Conservation (phyloP, 2,329 filamentous ascomycete species). For the Colletotrichum trifolii region DNA sequence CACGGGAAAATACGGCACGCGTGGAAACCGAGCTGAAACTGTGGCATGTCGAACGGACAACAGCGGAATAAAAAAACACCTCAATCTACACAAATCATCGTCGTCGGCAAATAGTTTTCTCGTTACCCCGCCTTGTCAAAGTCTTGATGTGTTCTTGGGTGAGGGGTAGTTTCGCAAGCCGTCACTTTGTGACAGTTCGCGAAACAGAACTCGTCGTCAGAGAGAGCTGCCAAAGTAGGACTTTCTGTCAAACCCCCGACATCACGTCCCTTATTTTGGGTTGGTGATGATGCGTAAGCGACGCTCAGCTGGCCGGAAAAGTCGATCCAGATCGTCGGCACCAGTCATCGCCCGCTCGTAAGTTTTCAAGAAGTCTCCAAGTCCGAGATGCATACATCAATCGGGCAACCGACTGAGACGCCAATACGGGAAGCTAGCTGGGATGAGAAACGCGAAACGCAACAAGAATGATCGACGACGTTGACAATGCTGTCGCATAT, state of each 20-base stretch:
- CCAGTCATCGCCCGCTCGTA: not conserved
- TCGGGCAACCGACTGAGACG: conserved; percentile 6
- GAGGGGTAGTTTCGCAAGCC: conserved; percentile 23
- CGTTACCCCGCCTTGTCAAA: conserved; percentile 21
- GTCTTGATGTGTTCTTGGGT: conserved; percentile 1
- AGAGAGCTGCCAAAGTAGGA: conserved; percentile 27
- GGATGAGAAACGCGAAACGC: conserved; percentile 27
- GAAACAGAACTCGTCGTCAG: conserved; percentile 26
- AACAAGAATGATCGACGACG: conserved; percentile 9
- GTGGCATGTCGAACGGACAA: conserved; percentile 7
- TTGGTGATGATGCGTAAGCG: no score
- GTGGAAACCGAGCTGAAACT: conserved; percentile 19
- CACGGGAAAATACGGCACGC: conserved; percentile 6
- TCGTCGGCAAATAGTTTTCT: not conserved
- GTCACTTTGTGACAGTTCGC: conserved; percentile 25
- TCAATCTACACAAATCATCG: not conserved
- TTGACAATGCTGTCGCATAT: conserved; percentile 13
- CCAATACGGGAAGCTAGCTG: conserved; percentile 11
- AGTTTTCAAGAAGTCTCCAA: not conserved
- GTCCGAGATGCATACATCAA: not conserved
- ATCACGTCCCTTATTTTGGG: no score
- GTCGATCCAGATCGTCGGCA: conserved; percentile 12
- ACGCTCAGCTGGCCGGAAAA: no score
- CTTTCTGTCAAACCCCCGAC: not conserved
- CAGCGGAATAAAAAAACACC: conserved; percentile 11